These are phyloP conservation scores for Orbilia ellipsospora DNA, from an alignment of 2,329 filamentous ascomycete species.

Conservation along the genomic window DNA sequence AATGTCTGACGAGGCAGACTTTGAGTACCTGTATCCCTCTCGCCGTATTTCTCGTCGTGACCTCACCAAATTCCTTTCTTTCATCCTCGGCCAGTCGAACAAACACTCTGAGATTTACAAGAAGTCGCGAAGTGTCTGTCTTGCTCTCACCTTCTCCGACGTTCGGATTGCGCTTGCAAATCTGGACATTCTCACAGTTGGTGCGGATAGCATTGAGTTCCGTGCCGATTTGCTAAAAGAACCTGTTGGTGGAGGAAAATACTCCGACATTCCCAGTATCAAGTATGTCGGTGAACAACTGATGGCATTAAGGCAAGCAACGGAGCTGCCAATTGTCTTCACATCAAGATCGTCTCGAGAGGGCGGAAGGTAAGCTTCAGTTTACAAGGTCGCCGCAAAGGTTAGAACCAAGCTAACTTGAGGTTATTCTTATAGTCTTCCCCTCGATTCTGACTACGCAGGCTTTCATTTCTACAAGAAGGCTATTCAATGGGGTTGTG, in stretches of 20 bases:
- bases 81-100: slow-evolving; percentile 81
- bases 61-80: slow-evolving; percentile 80
- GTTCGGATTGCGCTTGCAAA: slow-evolving; percentile 84
- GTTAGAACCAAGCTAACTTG: not conserved
- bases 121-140: slow-evolving; percentile 82
- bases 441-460: slow-evolving; percentile 51
- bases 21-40: slow-evolving; percentile 85
- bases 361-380: slow-evolving; percentile 54
- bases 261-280: slow-evolving; percentile 76
- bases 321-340: slow-evolving; percentile 89
- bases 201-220: slow-evolving; percentile 85
- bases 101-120: slow-evolving; percentile 81
- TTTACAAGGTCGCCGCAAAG: not conserved
- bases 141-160: slow-evolving; percentile 89
- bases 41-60: slow-evolving; percentile 78
- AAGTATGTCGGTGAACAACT: slow-evolving; percentile 88
- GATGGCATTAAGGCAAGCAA: slow-evolving; percentile 83
- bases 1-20: slow-evolving; percentile 78
- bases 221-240: slow-evolving; percentile 84
- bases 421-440: slow-evolving; percentile 30
- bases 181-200: slow-evolving; percentile 86
- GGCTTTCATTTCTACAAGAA: slow-evolving; percentile 72
- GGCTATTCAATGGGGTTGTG: slow-evolving; percentile 87
- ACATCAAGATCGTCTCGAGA: slow-evolving; percentile 84
- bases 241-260: slow-evolving; percentile 67